Evolutionary conservation across 345 rosid species (phyloP), one percentile per base, ranked within the genome.

Genomic region (Hibiscus syriacus): DNA sequence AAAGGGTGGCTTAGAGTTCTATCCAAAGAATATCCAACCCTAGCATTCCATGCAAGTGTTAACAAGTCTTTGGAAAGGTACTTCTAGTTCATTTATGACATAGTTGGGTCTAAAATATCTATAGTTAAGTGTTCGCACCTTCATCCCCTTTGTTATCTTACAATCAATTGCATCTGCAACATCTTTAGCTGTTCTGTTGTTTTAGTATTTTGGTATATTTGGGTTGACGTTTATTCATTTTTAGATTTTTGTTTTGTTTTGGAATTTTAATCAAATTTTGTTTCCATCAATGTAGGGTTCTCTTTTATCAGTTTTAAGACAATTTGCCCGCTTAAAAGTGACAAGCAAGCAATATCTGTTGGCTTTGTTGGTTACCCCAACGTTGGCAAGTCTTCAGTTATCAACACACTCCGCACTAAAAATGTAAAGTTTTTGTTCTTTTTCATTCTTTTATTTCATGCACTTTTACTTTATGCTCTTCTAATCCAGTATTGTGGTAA

Each of bases 341-440:
- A 94, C 83, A 94, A 94, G 83, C 99, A 94, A 79, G 96, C 95
- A 3, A 84, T 94, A 70, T 89, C 96, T 16, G 99, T 94, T 22
- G 96, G 99, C 68, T 94, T n/a, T n/a, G n/a, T n/a, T n/a, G n/a
- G n/a, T n/a, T n/a, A n/a, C 68, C 99, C 99, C 27, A 94, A 94
- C 68, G 98, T 94, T 65, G 99, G 99, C 41, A 94, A 94, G 77
- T 91, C 99, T 13, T 94, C 98, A 22, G 99, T 87, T 57, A 91
- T 94, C 81, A 94, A 94, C 79, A 94, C 98, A 14, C 74, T 94
- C 69, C 90, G 93, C 57, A 94, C 98, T 2, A 94, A 94, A 81
- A 94, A 80, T 80, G 98, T 93, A 85, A 56, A 59, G 43, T 20
- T 67, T 11, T 25, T 43, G 9, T 45, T 26, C 54, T 55, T 49